phyloP scores from a whole-genome alignment of 164 flowering plant genomes.

The Cinnamomum chago region DNA sequence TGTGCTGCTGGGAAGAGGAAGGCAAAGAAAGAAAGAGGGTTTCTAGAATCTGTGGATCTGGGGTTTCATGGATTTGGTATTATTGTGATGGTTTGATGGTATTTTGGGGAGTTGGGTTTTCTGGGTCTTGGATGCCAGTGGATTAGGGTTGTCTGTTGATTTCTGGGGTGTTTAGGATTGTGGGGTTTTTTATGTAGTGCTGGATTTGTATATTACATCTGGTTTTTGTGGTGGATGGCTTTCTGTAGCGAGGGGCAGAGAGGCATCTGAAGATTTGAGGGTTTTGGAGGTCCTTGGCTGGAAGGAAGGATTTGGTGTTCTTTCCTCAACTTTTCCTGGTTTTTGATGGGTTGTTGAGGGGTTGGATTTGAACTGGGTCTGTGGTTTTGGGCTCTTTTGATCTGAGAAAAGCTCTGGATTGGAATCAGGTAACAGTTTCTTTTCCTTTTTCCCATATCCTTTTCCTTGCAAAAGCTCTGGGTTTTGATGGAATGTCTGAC shows the following conservation, averaged over 20 bases:
- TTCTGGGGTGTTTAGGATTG: neutral
- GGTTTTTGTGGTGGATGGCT: neutral
- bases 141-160: neutral
- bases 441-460: neutral
- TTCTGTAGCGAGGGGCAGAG: neutral
- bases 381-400: constrained; percentile 21
- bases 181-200: neutral
- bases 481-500: constrained; percentile 1
- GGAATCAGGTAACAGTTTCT: constrained; percentile 8
- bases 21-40: neutral
- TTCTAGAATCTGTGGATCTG: neutral
- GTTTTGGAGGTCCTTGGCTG: neutral
- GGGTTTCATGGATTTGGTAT: neutral
- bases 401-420: constrained; percentile 14
- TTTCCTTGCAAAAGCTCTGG: neutral
- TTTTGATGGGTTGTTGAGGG: constrained; percentile 6
- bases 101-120: constrained; percentile 2
- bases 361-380: constrained; percentile 18
- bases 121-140: neutral
- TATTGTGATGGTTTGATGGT: neutral
- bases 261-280: neutral
- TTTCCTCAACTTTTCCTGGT: neutral
- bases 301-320: neutral
- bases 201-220: neutral
- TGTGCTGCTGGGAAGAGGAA: neutral